These are phyloP conservation scores for Phoma sp. DNA, from an alignment of 2,329 filamentous ascomycete species.

Conservation along the genomic window DNA sequence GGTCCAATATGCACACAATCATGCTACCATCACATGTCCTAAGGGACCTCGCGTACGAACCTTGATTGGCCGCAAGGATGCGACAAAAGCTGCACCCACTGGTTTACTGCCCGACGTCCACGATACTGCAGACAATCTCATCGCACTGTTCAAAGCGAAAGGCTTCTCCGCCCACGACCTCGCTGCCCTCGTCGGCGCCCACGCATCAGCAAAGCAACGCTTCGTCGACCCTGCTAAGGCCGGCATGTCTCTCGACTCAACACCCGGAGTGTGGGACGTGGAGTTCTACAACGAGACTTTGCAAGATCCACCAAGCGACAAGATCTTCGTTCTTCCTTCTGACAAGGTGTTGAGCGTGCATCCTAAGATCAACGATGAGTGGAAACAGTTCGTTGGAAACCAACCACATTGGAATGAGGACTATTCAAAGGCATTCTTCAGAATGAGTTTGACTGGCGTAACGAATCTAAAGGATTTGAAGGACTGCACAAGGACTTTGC, in stretches of 20 bases:
- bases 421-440: conserved; percentile 43
- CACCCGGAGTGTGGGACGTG: conserved; percentile 60
- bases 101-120: conserved; percentile 57
- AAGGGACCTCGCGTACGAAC: conserved; percentile 60
- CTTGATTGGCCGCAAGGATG: conserved; percentile 60
- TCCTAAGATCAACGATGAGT: conserved; percentile 37
- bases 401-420: conserved; percentile 41
- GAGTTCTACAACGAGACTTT: conserved; percentile 56
- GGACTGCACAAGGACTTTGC: conserved; percentile 42
- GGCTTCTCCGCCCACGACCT: conserved; percentile 60
- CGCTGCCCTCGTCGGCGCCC: conserved; percentile 63
- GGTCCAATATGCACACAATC: conserved; percentile 58
- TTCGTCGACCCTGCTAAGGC: conserved; percentile 53
- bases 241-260: conserved; percentile 55
- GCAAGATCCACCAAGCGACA: conserved; percentile 23
- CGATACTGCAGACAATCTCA: conserved; percentile 52
- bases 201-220: conserved; percentile 59
- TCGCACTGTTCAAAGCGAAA: conserved; percentile 59
- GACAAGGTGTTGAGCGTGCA: conserved; percentile 37
- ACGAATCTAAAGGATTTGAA: conserved; percentile 30
- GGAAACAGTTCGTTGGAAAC: conserved; percentile 36
- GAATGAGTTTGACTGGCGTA: conserved; percentile 41
- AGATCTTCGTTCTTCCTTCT: conserved; percentile 40
- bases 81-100: conserved; percentile 49
- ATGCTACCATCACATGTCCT: conserved; percentile 60